These are phyloP conservation scores for Phylloporus rhodoxanthus DNA, from an alignment of 768 basidiomycete species.

Conservation along the genomic window DNA sequence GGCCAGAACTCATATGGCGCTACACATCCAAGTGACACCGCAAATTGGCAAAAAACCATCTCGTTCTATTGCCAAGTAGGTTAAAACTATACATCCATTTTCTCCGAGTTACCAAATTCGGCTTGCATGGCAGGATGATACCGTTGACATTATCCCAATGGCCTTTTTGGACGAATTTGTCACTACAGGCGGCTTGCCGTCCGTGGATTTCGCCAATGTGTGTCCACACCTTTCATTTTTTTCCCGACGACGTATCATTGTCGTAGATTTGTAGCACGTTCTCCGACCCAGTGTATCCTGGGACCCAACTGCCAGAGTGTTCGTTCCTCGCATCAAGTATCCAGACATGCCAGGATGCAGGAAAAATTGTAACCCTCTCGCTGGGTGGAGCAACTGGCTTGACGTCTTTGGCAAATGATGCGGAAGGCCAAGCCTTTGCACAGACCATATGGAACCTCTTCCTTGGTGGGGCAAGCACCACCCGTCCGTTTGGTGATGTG, in stretches of 20 bases:
- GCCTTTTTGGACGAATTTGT: conserved; percentile 60
- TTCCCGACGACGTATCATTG: not conserved
- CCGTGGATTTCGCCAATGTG: conserved; percentile 58
- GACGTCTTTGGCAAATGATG: conserved; percentile 53
- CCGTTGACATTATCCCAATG: conserved; percentile 54
- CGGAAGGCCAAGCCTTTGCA: conserved; percentile 54
- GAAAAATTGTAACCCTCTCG: conserved; percentile 56
- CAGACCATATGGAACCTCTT: conserved; percentile 66
- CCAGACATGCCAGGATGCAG: conserved; percentile 55
- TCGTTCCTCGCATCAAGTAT: conserved; percentile 56
- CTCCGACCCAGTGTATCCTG: conserved; percentile 54
- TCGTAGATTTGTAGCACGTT: conserved; percentile 55
- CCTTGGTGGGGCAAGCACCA: conserved; percentile 56
- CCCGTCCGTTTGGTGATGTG: conserved; percentile 67
- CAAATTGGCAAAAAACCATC: conserved; percentile 30
- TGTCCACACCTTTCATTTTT: conserved; percentile 1
- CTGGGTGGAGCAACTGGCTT: conserved; percentile 62
- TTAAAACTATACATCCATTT: not conserved
- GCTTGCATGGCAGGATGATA: conserved; percentile 38
- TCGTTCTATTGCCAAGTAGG: conserved; percentile 30
- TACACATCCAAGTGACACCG: conserved; percentile 23
- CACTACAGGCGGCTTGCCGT: conserved; percentile 51
- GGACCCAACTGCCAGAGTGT: conserved; percentile 60
- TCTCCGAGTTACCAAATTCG: too few relatives aligned
- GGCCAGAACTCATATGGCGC: conserved; percentile 37